A percentile compares a stretch with the other conserved stretches of the same genome.
Evolutionary conservation across 164 flowering plant genomes (phyloP).

Genomic region (Chimonanthus praecox): DNA sequence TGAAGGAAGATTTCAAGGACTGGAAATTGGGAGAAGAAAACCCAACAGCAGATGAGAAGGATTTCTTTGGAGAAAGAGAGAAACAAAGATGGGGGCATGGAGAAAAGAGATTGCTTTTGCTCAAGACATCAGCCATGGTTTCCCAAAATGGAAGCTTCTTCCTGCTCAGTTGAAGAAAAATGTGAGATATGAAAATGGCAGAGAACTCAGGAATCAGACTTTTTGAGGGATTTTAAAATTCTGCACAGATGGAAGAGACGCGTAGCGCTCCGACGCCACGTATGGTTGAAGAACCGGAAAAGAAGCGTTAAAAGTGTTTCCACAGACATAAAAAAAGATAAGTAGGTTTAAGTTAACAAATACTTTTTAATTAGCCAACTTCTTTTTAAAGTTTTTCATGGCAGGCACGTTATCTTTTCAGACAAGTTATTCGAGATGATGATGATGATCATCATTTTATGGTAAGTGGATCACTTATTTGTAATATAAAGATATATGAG

Average conservation of each 20-base stretch:
- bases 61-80: slow-evolving; percentile 11
- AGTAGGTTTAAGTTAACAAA: not conserved
- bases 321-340: not conserved
- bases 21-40: slow-evolving; percentile 18
- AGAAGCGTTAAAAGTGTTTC: not conserved
- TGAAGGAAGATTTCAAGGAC: slow-evolving; percentile 12
- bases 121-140: slow-evolving; percentile 29
- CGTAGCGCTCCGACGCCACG: slow-evolving; percentile 28
- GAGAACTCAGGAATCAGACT: no score
- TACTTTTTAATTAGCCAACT: no score
- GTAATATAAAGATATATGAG: no score
- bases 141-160: slow-evolving; percentile 1
- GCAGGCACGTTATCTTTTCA: no score
- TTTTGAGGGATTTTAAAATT: slow-evolving; percentile 29
- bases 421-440: no score
- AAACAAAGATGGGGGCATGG: slow-evolving; percentile 9
- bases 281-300: not conserved
- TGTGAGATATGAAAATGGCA: no score
- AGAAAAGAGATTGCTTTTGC: slow-evolving; percentile 17
- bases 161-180: slow-evolving; percentile 13
- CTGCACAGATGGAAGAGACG: slow-evolving; percentile 48
- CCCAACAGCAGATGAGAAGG: slow-evolving; percentile 4
- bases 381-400: no score
- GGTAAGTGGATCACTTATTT: no score
- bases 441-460: no score